Evolutionary conservation across 805 yeast genomes (phyloP).

Genomic region (Lachancea thermotolerans): DNA sequence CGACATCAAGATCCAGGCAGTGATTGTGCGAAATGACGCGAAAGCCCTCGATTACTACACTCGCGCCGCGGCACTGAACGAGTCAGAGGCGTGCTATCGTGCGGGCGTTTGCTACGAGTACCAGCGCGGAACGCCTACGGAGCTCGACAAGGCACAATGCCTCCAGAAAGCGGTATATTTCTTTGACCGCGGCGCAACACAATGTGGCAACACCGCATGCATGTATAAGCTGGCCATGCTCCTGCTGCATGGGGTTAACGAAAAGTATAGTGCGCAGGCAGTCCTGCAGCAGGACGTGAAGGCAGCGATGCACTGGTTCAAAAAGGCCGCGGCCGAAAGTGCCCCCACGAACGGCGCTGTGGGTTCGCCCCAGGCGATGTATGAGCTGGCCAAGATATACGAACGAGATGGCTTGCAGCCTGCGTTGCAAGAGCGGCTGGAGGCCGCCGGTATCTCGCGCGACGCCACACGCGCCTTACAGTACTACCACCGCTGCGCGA

Average conservation of each 20-base stretch:
- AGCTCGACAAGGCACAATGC: slow-evolving; percentile 33
- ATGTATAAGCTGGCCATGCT: slow-evolving; percentile 73
- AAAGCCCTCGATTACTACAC: slow-evolving; percentile 56
- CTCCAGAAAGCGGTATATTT: slow-evolving; percentile 43
- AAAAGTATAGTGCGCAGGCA: slow-evolving; percentile 13
- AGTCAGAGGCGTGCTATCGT: slow-evolving; percentile 58
- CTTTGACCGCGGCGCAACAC: slow-evolving; percentile 55
- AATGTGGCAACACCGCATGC: slow-evolving; percentile 51
- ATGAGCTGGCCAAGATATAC: slow-evolving; percentile 50
- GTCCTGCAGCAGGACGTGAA: slow-evolving; percentile 22
- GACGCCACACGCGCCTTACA: slow-evolving; percentile 41
- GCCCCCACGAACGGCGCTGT: slow-evolving; percentile 32
- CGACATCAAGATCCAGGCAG: slow-evolving; percentile 38
- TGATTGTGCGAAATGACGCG: slow-evolving; percentile 48
- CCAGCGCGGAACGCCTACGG: slow-evolving; percentile 44
- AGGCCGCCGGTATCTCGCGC: slow-evolving; percentile 13
- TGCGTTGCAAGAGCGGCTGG: slow-evolving; percentile 13
- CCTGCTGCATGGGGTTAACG: slow-evolving; percentile 43
- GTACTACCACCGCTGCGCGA: slow-evolving; percentile 54
- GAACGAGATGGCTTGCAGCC: slow-evolving; percentile 39
- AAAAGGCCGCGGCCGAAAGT: slow-evolving; percentile 33
- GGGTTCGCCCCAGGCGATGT: slow-evolving; percentile 47
- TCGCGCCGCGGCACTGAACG: slow-evolving; percentile 52
- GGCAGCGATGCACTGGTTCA: slow-evolving; percentile 46
- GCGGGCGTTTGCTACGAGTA: slow-evolving; percentile 63